phyloP scores from a whole-genome alignment of 2,329 filamentous ascomycete genomes.

The Aspergillus felis region DNA sequence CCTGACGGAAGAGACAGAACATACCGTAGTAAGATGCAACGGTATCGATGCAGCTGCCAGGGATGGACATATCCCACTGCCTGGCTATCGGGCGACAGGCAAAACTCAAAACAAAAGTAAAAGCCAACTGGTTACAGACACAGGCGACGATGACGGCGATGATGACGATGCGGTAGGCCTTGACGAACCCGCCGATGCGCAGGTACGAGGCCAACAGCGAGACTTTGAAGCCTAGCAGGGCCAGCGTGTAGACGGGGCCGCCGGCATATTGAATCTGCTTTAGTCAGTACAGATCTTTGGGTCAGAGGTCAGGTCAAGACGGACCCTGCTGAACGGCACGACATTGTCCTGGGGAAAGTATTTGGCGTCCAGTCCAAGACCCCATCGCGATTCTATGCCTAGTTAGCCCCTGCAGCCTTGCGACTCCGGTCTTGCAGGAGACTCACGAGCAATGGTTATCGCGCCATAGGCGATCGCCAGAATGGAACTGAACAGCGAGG shows the following conservation, averaged over 20 bases:
- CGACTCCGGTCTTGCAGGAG: no score
- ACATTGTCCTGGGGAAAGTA: conserved; percentile 22
- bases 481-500: conserved; percentile 18
- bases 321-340: conserved; percentile 24
- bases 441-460: conserved; percentile 19
- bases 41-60: conserved; percentile 37
- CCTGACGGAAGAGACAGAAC: conserved; percentile 3
- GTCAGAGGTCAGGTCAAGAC: not conserved
- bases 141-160: conserved; percentile 34
- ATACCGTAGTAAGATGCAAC: conserved; percentile 45
- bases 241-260: conserved; percentile 25
- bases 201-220: conserved; percentile 47
- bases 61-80: conserved; percentile 42
- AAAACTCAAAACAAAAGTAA: conserved; percentile 24
- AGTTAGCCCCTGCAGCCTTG: no score
- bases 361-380: conserved; percentile 14
- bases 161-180: conserved; percentile 31
- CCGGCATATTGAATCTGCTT: conserved; percentile 26
- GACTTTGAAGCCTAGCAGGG: conserved; percentile 46
- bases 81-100: conserved; percentile 31
- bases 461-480: conserved; percentile 16
- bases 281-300: not conserved
- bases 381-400: conserved; percentile 25
- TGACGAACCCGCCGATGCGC: conserved; percentile 42
- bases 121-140: conserved; percentile 38